Base-by-base conservation (phyloP, 768 basidiomycete genomes). In the Serpula lacrymans region DNA sequence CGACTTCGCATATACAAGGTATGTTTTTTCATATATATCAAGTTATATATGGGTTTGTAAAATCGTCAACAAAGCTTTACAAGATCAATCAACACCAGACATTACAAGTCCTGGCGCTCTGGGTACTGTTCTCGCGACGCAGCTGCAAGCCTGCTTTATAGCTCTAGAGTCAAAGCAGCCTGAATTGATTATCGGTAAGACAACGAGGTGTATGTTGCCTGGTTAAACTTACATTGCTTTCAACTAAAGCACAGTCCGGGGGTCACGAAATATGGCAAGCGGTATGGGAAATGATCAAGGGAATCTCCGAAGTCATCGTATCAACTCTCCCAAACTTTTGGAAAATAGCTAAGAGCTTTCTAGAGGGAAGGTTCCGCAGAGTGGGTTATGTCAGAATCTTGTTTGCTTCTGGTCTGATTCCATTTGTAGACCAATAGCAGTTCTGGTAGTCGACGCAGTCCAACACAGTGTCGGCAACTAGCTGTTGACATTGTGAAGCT, bases 281-380 rank as follows among this genome's bases (percentile, higher is more conserved):
- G 2, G 78, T 87, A 20, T 70, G 80, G 37, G 77, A 81, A 28
- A 70, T 97, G 70, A 80, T 92, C 35, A 93, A 91, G 67, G 82
- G 74, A 50, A 59, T 92, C n/a, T 92, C 90, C 3, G 94, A 97
- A 58, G 78, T 78, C 28, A 75, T 97, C 60, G 61, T 93, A 10
- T 70, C 82, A n/a, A 77, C 85, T 2, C 74, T 99, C 17, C 93
- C 95, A 11, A 89, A 78, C 52, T 97, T 97, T 65, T 95, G 92
- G 91, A 86, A 82, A 57, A 88, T 99, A 34, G 84, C 88, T 2
- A 88, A 80, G 60, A 81, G 78, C 17, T 95, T 93, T 55, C 81
- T 94, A 67, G 93, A 96, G 30, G 95, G 96, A 4, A 92, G 88
- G 60, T 93, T 88, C 59, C 85, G 82, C 60, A 91, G 84, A 75